phyloP scores from a whole-genome alignment of 345 rosid genomes.

The Hypericum perforatum region DNA sequence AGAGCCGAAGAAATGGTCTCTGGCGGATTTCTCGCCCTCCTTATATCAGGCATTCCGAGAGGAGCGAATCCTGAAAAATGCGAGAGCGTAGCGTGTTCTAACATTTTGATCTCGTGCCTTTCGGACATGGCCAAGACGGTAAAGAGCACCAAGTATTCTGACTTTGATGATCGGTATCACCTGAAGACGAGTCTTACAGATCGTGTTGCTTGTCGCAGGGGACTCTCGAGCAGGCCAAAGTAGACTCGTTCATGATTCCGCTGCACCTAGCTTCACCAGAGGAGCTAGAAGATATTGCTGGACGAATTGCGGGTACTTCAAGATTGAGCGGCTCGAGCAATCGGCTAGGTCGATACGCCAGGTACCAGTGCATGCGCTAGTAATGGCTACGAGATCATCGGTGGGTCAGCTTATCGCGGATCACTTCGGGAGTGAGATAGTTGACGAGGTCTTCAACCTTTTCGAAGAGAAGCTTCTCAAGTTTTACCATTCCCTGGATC shows the following conservation, averaged over 20 bases:
- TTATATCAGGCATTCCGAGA: conserved; percentile 13
- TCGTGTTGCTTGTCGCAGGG: conserved; percentile 3
- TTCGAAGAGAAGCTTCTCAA: neutral
- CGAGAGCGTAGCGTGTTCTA: neutral
- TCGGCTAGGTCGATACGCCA: neutral
- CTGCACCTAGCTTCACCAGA: neutral
- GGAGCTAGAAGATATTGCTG: conserved; percentile 1
- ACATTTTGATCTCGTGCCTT: conserved; percentile 10
- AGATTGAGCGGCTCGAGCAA: conserved; percentile 7
- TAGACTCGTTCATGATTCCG: conserved; percentile 2
- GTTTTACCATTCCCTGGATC: too few species aligned
- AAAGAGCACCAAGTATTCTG: neutral
- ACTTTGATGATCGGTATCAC: too few species aligned
- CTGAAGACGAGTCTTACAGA: too few species aligned
- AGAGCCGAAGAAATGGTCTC: conserved; percentile 24
- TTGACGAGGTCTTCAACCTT: neutral
- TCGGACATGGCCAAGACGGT: conserved; percentile 13
- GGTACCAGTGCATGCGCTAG: too few species aligned
- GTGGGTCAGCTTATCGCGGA: neutral
- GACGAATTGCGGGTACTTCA: neutral
- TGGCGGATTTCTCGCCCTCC: conserved; percentile 19
- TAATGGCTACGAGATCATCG: neutral
- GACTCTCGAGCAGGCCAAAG: neutral
- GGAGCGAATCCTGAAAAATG: conserved; percentile 8
- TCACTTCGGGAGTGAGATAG: conserved; percentile 2